phyloP scores from a whole-genome alignment of 2,329 filamentous ascomycete genomes.

The Pseudogymnoascus sp. region DNA sequence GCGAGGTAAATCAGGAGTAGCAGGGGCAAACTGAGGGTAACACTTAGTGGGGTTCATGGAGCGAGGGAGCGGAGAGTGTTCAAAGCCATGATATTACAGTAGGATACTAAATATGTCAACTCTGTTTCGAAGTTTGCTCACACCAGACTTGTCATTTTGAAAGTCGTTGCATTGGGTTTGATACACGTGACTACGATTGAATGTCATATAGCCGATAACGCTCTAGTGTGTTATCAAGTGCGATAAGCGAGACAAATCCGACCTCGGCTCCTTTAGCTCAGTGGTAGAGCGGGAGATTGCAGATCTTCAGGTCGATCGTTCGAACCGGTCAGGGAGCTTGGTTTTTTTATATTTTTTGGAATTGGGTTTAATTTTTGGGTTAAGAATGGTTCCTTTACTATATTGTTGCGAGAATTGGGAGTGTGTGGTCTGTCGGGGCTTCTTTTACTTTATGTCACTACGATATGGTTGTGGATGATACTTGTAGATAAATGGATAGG shows the following conservation, averaged over 20 bases:
- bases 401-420: no score
- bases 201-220: neutral
- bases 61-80: neutral
- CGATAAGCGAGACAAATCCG: neutral
- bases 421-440: neutral
- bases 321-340: constrained; percentile 10
- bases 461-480: neutral
- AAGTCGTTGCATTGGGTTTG: neutral
- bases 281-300: constrained; percentile 12
- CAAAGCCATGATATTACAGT: neutral
- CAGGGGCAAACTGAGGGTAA: neutral
- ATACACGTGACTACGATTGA: neutral
- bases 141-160: neutral
- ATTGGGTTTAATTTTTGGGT: no score
- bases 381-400: no score
- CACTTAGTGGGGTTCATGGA: neutral
- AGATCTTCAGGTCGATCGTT: constrained; percentile 11
- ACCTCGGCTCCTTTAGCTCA: constrained; percentile 11
- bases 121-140: neutral
- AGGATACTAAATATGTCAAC: neutral
- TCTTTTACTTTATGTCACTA: neutral
- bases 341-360: neutral
- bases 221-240: neutral
- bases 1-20: neutral
- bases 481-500: neutral